Percentiles rank a stretch among this genome's conserved stretches.
Evolutionary conservation across 768 basidiomycete species (phyloP).

Genomic region (Mrakia hoshinonis): DNA sequence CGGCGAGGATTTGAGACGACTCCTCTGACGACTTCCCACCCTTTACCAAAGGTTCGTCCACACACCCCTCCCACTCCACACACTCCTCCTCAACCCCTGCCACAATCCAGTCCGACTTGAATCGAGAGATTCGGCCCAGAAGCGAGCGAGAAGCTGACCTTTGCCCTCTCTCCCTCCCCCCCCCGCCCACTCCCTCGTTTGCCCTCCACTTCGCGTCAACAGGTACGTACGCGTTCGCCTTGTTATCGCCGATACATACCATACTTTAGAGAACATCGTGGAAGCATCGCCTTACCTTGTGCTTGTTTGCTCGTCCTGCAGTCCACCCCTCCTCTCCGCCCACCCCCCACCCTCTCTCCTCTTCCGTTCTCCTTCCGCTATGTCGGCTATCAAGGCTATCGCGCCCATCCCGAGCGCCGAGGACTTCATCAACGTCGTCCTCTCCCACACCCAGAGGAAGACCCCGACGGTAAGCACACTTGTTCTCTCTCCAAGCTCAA

Average conservation of each 20-base stretch:
- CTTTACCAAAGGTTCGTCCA: no score
- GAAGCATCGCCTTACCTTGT: background rate
- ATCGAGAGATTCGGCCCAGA: background rate
- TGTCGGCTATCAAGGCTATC: constrained; percentile 64
- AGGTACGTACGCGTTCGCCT: background rate
- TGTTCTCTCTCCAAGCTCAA: background rate
- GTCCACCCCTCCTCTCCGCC: background rate
- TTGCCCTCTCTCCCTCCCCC: background rate
- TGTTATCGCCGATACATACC: background rate
- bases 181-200: background rate
- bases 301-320: background rate
- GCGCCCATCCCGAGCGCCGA: constrained; percentile 95
- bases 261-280: no score
- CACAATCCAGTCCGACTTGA: no score
- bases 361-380: background rate
- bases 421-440: constrained; percentile 57
- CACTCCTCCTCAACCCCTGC: no score
- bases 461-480: constrained; percentile 66
- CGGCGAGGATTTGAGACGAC: no score
- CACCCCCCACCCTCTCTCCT: background rate
- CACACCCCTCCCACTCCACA: no score
- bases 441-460: constrained; percentile 69
- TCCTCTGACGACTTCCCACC: no score
- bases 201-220: background rate
- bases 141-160: constrained; percentile 12